Evolutionary conservation across 2,329 filamentous ascomycete species (phyloP).

Genomic region (Ophiostoma montium): DNA sequence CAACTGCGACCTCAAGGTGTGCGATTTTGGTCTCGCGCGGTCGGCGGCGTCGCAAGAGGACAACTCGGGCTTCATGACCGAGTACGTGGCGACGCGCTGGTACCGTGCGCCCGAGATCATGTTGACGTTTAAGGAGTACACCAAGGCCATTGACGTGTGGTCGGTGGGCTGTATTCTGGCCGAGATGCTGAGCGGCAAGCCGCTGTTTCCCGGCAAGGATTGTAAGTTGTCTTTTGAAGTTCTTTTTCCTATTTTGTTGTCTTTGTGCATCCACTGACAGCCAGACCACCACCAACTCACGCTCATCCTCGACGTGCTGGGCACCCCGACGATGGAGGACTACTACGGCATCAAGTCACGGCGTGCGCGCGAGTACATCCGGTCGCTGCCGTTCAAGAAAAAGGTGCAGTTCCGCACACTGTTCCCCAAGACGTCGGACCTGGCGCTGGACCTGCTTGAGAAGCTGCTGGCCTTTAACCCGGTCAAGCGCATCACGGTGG

Average conservation of each 20-base stretch:
- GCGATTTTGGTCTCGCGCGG: conserved; percentile 90
- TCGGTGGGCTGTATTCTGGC: conserved; percentile 96
- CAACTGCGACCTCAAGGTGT: conserved; percentile 98
- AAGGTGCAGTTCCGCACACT: conserved; percentile 96
- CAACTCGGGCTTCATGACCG: conserved; percentile 99
- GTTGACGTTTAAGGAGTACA: conserved; percentile 99
- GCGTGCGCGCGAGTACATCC: conserved; percentile 93
- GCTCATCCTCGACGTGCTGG: conserved; percentile 89
- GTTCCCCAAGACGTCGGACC: conserved; percentile 98
- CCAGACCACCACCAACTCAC: conserved; percentile 95
- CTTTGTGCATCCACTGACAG: neutral
- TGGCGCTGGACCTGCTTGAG: conserved; percentile 86
- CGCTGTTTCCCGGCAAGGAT: conserved; percentile 94
- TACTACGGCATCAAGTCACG: conserved; percentile 99
- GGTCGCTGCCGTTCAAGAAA: conserved; percentile 97
- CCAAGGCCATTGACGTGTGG: conserved; percentile 98
- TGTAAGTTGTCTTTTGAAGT: conserved; percentile 45
- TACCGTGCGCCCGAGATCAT: conserved; percentile 99
- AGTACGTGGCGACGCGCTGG: conserved; percentile 99
- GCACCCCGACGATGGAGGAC: conserved; percentile 98
- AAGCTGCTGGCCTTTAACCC: conserved; percentile 96
- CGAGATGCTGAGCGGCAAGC: conserved; percentile 98
- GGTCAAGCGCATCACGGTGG: conserved; percentile 94
- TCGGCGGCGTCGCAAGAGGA: conserved; percentile 96
- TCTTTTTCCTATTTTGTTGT: neutral